Conservation (phyloP, 192 early-diverging fungal genomes). For the Haplosporangium gracile region DNA sequence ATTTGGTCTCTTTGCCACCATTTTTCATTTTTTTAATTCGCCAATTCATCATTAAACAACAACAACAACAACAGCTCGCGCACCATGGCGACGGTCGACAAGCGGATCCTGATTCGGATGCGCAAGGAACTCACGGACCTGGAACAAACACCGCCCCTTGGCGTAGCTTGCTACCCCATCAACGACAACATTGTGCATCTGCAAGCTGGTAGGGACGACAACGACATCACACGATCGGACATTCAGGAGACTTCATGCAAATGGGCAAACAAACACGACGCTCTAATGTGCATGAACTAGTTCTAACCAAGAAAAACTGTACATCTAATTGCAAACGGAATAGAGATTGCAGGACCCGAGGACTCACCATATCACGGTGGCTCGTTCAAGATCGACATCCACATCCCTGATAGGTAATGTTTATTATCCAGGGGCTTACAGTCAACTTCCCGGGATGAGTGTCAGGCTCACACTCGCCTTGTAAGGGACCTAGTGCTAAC, state of each 20-base stretch:
- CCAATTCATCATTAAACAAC: not conserved
- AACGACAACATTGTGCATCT: conserved; percentile 70
- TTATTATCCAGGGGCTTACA: not conserved
- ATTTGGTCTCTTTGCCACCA: not conserved
- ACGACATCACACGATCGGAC: not conserved
- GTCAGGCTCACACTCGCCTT: not conserved
- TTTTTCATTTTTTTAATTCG: not conserved
- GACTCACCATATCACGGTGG: conserved; percentile 79
- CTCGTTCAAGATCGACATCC: conserved; percentile 72
- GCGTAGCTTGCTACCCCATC: conserved; percentile 73
- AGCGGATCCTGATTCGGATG: conserved; percentile 29
- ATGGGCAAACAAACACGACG: not conserved
- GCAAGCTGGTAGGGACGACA: conserved; percentile 62
- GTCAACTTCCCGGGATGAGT: not conserved
- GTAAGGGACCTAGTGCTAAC: not conserved
- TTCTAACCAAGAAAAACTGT: not conserved
- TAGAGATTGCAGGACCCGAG: conserved; percentile 69
- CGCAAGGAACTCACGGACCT: conserved; percentile 48
- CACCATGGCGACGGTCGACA: conserved; percentile 10
- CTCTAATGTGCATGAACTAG: not conserved
- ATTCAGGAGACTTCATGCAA: not conserved
- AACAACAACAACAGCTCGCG: not conserved
- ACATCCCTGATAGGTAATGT: conserved; percentile 62
- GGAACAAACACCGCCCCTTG: conserved; percentile 66
- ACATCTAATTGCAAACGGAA: not conserved